A percentile compares a stretch with the other conserved stretches of the same genome.
These are phyloP conservation scores for Crithidia acanthocephali DNA, from an alignment of 208 protist genomes.

Conservation along the genomic window DNA sequence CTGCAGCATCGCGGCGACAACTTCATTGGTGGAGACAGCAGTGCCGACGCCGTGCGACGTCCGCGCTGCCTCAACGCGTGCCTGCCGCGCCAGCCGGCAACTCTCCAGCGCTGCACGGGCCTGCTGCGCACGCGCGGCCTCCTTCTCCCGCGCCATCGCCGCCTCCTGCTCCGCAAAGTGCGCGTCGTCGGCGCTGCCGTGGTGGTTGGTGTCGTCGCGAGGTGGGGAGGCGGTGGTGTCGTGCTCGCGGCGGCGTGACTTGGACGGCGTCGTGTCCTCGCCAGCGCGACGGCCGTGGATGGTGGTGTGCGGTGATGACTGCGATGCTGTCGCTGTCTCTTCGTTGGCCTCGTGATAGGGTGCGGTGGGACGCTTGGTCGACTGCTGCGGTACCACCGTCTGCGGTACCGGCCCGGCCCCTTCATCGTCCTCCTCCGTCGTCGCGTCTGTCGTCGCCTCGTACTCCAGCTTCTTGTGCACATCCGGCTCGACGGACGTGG, in stretches of 20 bases:
- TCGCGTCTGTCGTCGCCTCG: neutral
- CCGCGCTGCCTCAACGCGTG: neutral
- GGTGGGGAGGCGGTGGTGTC: conserved; percentile 28
- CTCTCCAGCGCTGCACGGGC: conserved; percentile 18
- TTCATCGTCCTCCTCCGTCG: conserved; percentile 4
- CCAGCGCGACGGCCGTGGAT: conserved; percentile 9
- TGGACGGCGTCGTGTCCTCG: conserved; percentile 30
- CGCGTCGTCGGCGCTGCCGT: conserved; percentile 14
- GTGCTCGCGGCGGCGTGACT: conserved; percentile 37
- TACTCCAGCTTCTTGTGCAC: conserved; percentile 18
- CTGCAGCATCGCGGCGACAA: conserved; percentile 58
- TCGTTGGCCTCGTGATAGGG: neutral
- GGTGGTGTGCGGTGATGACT: conserved; percentile 19
- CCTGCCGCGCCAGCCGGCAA: conserved; percentile 15
- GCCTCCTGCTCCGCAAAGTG: conserved; percentile 16
- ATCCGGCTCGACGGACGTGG: neutral
- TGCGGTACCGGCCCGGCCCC: conserved; percentile 15
- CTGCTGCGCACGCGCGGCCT: conserved; percentile 23
- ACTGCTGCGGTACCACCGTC: conserved; percentile 5
- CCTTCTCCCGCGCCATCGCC: conserved; percentile 21
- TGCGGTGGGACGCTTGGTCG: neutral
- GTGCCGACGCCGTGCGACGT: conserved; percentile 3
- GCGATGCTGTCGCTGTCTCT: neutral
- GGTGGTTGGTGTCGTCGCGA: conserved; percentile 6
- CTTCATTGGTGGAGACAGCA: conserved; percentile 33